A percentile compares a stretch with the other conserved stretches of the same genome.
These are phyloP conservation scores for Chenopodium suecicum DNA, from an alignment of 148 eudicot species.

Conservation along the genomic window DNA sequence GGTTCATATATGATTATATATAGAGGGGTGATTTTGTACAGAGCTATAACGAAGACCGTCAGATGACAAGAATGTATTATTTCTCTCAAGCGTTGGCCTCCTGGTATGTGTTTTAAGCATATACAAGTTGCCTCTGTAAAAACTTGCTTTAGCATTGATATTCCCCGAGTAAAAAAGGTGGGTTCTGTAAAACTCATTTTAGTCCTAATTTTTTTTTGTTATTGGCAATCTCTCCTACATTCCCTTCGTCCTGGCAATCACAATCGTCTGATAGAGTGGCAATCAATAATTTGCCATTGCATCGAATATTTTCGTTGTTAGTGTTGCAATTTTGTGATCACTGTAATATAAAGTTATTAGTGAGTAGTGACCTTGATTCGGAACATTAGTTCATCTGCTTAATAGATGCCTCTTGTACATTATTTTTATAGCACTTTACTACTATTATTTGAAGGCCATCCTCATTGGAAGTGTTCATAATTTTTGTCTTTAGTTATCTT, in stretches of 20 bases:
- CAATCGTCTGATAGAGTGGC: slow-evolving; percentile 14
- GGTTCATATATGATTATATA: slow-evolving; percentile 11
- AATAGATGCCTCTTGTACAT: slow-evolving; percentile 19
- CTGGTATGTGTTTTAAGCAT: slow-evolving; percentile 6
- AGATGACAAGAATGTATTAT: slow-evolving; percentile 2
- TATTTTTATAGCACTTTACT: neutral
- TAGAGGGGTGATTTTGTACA: slow-evolving; percentile 28
- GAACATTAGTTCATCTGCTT: slow-evolving; percentile 9
- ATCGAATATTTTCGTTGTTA: slow-evolving; percentile 7
- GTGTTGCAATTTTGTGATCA: slow-evolving; percentile 21
- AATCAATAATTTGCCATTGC: slow-evolving; percentile 12
- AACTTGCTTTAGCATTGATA: slow-evolving; percentile 21
- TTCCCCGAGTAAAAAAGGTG: slow-evolving; percentile 13
- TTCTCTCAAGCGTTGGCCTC: slow-evolving; percentile 5
- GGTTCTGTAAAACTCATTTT: slow-evolving; percentile 19
- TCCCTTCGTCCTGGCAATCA: slow-evolving; percentile 1
- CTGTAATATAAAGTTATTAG: slow-evolving; percentile 24
- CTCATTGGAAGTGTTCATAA: neutral
- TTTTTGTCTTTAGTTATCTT: neutral
- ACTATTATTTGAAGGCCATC: neutral
- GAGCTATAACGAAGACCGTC: slow-evolving; percentile 21
- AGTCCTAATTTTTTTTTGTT: slow-evolving; percentile 10
- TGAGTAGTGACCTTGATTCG: slow-evolving; percentile 5
- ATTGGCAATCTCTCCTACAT: neutral
- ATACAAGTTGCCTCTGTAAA: slow-evolving; percentile 18